These are phyloP conservation scores for Pseudomicrostroma phylloplanum DNA, from an alignment of 1,284 basidiomycete species.

Conservation along the genomic window DNA sequence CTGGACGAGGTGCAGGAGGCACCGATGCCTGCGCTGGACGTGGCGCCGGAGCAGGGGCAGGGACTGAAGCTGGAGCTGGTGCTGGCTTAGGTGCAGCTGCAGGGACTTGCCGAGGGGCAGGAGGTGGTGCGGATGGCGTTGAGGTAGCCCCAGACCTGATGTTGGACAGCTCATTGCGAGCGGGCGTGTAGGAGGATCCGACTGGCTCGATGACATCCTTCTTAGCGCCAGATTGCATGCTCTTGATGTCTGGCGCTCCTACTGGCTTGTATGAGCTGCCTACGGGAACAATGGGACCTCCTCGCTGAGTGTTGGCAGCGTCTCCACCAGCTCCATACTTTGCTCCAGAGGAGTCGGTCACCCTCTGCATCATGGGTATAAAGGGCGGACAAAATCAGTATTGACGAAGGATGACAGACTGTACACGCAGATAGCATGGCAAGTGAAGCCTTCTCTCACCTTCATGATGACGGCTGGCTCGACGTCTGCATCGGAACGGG, in stretches of 20 bases:
- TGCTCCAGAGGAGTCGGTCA: conserved; percentile 84
- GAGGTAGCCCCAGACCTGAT: conserved; percentile 8
- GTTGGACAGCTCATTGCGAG: conserved; percentile 38
- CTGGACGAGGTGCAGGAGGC: neutral
- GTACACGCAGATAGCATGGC: neutral
- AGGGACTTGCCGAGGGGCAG: conserved; percentile 21
- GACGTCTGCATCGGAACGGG: conserved; percentile 71
- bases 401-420: neutral
- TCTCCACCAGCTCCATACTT: conserved; percentile 63
- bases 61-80: conserved; percentile 15
- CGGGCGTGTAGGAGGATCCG: conserved; percentile 38
- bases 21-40: neutral
- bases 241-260: conserved; percentile 46
- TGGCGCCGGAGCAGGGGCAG: conserved; percentile 13
- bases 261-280: conserved; percentile 45
- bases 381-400: too few species aligned
- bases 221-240: conserved; percentile 34
- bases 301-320: conserved; percentile 40
- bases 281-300: conserved; percentile 40
- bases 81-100: conserved; percentile 20
- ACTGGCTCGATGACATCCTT: conserved; percentile 41
- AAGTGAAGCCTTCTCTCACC: neutral
- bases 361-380: conserved; percentile 62
- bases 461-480: conserved; percentile 33
- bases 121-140: conserved; percentile 13